These are phyloP conservation scores for Hyphopichia wangnamkhiaoensis DNA, from an alignment of 1,139 yeast genomes.

Conservation along the genomic window DNA sequence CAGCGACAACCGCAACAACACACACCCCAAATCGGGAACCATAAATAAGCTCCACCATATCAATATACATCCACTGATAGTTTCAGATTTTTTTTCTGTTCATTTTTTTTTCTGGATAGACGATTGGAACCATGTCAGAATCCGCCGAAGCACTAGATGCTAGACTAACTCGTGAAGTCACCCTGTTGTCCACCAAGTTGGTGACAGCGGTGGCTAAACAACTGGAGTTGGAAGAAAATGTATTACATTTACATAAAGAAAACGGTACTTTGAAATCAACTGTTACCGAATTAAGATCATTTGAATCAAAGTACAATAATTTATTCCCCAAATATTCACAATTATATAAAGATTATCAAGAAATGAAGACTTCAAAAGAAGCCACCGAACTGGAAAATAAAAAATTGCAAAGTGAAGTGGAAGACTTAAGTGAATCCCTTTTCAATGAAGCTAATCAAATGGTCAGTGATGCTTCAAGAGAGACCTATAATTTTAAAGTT, in stretches of 20 bases:
- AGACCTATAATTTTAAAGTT: conserved; percentile 52
- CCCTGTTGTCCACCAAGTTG: conserved; percentile 57
- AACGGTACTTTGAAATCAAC: conserved; percentile 23
- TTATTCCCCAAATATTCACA: conserved; percentile 29
- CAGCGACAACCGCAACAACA: too few relatives aligned
- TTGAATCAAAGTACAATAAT: conserved; percentile 29
- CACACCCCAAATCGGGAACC: too few relatives aligned
- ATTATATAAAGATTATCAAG: conserved; percentile 33
- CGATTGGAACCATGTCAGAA: conserved; percentile 12
- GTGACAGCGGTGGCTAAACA: conserved; percentile 63
- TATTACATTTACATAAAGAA: conserved; percentile 35
- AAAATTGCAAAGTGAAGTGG: conserved; percentile 67
- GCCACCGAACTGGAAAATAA: conserved; percentile 60
- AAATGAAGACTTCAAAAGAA: conserved; percentile 37
- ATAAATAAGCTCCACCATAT: too few relatives aligned
- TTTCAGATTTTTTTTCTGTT: too few relatives aligned
- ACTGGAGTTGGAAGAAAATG: conserved; percentile 50
- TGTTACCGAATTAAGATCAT: conserved; percentile 16
- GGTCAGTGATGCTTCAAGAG: conserved; percentile 72
- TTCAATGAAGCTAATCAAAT: conserved; percentile 80
- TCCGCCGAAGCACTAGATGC: conserved; percentile 19
- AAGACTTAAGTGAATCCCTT: conserved; percentile 71
- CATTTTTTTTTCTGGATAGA: too few relatives aligned
- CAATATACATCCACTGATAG: too few relatives aligned
- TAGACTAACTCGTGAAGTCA: conserved; percentile 56